Conservation (phyloP, 2,329 filamentous ascomycete species). For the Trichoderma aggressivum region DNA sequence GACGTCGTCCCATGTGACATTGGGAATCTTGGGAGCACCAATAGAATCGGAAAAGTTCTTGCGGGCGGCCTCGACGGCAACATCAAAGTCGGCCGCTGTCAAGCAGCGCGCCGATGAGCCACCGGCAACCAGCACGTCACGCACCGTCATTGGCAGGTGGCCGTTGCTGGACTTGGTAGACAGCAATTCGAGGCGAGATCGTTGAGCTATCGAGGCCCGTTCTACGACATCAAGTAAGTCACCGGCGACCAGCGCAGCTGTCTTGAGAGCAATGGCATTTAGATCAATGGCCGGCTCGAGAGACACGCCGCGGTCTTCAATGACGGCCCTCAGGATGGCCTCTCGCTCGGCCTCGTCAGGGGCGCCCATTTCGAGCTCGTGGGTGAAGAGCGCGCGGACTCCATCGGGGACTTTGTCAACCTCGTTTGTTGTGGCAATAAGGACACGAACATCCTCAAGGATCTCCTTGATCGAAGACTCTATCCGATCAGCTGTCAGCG, state of each 20-base stretch:
- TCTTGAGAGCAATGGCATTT: constrained; percentile 84
- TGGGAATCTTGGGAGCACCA: constrained; percentile 95
- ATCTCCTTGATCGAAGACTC: constrained; percentile 80
- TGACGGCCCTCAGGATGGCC: constrained; percentile 75
- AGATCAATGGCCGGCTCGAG: constrained; percentile 82
- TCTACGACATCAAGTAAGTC: constrained; percentile 94
- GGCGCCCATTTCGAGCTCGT: constrained; percentile 89
- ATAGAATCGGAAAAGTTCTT: constrained; percentile 99
- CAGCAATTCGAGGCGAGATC: constrained; percentile 70
- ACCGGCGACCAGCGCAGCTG: constrained; percentile 88
- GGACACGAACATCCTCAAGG: constrained; percentile 70
- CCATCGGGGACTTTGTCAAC: constrained; percentile 91
- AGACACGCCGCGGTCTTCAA: constrained; percentile 71
- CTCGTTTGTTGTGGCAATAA: constrained; percentile 92
- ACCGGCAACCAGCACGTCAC: constrained; percentile 85
- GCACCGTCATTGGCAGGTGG: constrained; percentile 55
- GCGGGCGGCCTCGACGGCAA: constrained; percentile 89
- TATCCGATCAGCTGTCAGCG: constrained; percentile 87
- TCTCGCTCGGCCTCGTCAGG: constrained; percentile 92
- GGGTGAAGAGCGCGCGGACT: constrained; percentile 85
- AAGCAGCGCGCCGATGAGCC: constrained; percentile 75
- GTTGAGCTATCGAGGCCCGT: constrained; percentile 75
- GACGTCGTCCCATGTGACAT: constrained; percentile 94
- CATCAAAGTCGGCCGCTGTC: constrained; percentile 79
- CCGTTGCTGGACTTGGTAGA: constrained; percentile 46